Evolutionary conservation across 176 grass and related monocot genomes (phyloP).

Genomic region (Elymus sibiricus): DNA sequence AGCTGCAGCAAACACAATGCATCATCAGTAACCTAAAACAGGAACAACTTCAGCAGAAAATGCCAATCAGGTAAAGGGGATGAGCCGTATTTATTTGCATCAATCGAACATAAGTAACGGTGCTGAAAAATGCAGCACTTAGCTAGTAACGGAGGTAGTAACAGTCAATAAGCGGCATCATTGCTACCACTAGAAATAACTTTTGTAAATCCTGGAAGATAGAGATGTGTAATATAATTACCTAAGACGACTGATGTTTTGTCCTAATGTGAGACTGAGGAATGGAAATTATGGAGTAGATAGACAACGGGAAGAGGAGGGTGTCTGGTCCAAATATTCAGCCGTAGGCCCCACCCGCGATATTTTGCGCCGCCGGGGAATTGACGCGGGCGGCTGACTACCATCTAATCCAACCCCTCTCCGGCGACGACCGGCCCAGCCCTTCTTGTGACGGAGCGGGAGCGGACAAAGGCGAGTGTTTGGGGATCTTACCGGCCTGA

Average conservation of each 20-base stretch:
- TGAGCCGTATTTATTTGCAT: background rate
- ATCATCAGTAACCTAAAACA: background rate
- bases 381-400: background rate
- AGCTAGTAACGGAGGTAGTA: background rate
- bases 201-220: background rate
- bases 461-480: background rate
- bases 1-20: conserved; percentile 49
- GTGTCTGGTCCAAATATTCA: background rate
- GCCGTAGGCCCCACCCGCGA: background rate
- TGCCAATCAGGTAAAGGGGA: background rate
- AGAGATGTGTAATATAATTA: background rate
- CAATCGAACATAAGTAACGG: background rate
- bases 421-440: background rate
- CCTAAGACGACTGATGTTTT: background rate
- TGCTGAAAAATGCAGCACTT: background rate
- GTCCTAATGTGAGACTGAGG: background rate
- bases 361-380: background rate
- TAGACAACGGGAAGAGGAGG: background rate
- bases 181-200: background rate
- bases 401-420: background rate
- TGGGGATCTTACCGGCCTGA: conserved; percentile 58
- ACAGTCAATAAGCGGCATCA: conserved; percentile 2
- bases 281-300: too few relatives aligned
- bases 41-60: background rate
- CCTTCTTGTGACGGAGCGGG: background rate